Evolutionary conservation across 768 basidiomycete genomes (phyloP).

Genomic region (Hypholoma fasciculare): DNA sequence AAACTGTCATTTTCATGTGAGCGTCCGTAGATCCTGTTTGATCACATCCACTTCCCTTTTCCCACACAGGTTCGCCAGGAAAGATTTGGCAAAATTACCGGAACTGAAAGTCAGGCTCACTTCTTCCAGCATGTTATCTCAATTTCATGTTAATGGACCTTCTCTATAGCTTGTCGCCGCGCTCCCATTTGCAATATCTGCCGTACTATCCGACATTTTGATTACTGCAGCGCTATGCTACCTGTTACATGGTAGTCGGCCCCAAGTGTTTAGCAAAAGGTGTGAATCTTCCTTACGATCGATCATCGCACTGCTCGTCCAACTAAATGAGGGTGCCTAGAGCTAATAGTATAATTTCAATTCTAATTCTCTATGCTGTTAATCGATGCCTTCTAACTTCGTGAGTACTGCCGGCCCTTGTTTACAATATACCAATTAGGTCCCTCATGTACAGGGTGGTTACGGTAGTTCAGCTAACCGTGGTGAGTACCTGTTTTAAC

Average conservation of each 20-base stretch:
- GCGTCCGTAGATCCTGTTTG: not conserved
- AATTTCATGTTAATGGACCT: not conserved
- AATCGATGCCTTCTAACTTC: too few relatives aligned
- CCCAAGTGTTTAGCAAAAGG: slow-evolving; percentile 13
- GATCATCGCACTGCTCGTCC: too few relatives aligned
- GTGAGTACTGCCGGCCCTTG: too few relatives aligned
- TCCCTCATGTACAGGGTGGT: too few relatives aligned
- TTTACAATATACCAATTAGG: too few relatives aligned
- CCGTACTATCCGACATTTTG: not conserved
- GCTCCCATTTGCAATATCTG: slow-evolving; percentile 24
- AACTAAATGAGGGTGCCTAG: too few relatives aligned
- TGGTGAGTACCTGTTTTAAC: too few relatives aligned
- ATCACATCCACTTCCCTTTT: not conserved
- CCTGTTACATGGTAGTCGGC: too few relatives aligned
- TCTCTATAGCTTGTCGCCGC: slow-evolving; percentile 40
- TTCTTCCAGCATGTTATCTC: slow-evolving; percentile 41
- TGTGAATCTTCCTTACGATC: too few relatives aligned
- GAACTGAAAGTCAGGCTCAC: slow-evolving; percentile 37
- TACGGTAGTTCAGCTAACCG: too few relatives aligned
- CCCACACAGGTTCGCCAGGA: slow-evolving; percentile 33
- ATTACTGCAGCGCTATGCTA: not conserved
- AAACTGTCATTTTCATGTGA: slow-evolving; percentile 33
- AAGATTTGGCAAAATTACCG: slow-evolving; percentile 29
- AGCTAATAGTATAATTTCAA: too few relatives aligned
- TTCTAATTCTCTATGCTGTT: too few relatives aligned